Conservation (phyloP, 2,329 filamentous ascomycete genomes). For the Hymenoscyphus salicellus region DNA sequence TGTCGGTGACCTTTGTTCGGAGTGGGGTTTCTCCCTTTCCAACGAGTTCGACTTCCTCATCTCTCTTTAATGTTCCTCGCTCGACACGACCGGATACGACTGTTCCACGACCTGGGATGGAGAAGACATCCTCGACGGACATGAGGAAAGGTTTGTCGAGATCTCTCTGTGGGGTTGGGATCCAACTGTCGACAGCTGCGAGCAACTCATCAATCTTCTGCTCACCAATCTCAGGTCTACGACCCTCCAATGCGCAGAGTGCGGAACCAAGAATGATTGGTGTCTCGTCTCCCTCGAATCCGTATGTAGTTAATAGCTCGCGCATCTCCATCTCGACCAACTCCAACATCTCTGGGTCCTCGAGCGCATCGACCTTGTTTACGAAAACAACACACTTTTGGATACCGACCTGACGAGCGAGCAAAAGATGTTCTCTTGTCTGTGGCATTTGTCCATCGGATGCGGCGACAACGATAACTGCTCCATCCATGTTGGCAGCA, state of each 20-base stretch:
- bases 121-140: slow-evolving; percentile 93
- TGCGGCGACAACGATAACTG: slow-evolving; percentile 96
- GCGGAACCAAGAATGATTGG: slow-evolving; percentile 97
- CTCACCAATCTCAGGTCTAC: slow-evolving; percentile 80
- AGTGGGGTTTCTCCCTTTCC: slow-evolving; percentile 78
- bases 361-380: slow-evolving; percentile 97
- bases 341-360: slow-evolving; percentile 99
- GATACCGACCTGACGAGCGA: slow-evolving; percentile 96
- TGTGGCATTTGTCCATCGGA: slow-evolving; percentile 99
- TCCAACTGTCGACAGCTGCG: slow-evolving; percentile 88
- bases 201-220: slow-evolving; percentile 90
- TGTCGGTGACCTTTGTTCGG: slow-evolving; percentile 99
- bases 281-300: slow-evolving; percentile 96
- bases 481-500: slow-evolving; percentile 98
- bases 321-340: slow-evolving; percentile 99
- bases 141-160: slow-evolving; percentile 99
- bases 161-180: slow-evolving; percentile 90
- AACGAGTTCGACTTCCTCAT: slow-evolving; percentile 90
- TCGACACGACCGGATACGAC: slow-evolving; percentile 96
- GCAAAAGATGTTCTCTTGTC: slow-evolving; percentile 95
- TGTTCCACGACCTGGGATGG: slow-evolving; percentile 88
- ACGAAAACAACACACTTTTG: slow-evolving; percentile 98
- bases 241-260: slow-evolving; percentile 86
- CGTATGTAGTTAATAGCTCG: slow-evolving; percentile 87
- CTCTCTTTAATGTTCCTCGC: slow-evolving; percentile 90